Evolutionary conservation across 805 yeast genomes (phyloP), one percentile per base, ranked within the genome.

Genomic region (Blastobotrys muscicola): DNA sequence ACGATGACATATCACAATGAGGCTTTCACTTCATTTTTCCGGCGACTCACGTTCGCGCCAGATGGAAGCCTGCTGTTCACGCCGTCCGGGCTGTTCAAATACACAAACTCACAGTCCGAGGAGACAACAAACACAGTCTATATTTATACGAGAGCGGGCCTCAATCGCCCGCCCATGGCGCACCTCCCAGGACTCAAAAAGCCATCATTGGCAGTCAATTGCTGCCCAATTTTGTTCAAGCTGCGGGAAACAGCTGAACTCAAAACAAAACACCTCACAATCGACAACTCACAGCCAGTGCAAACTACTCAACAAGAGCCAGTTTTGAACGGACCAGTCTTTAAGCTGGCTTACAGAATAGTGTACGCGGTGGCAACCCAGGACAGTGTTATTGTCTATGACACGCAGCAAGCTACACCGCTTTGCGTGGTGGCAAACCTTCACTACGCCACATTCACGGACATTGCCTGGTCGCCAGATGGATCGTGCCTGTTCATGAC

Each of bases 291-390:
- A 3, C 14, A 34, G 2, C 34, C 34, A n/a, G 23, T 34, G n/a
- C 26, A 20, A 6, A 20, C 26, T 20, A 20, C 26, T 20, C 26
- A 20, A 20, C 6, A 20, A 6, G n/a, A 12, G 20, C 20, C 20
- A 14, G 36, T 13, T 9, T 6, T 15, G 9, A 29, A 41, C 26
- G 39, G 44, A 8, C 61, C 67, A 1, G 71, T 71, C 10, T 72
- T 85, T 47, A 62, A 67, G 3, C 61, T 89, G 37, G 82, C 85
- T 1, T 87, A 92, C 56, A 75, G 86, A 49, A 74, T 92, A 77
- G 65, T 90, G 0, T 89, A 83, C 65, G 97, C 97, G 0, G 82
- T 92, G 13, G 97, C 96, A 0, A 89, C 97, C 0, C 87, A 85
- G 45, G 95, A 85, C 58, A 74, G 89, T 10, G 82, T 92, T 9